phyloP scores from a whole-genome alignment of 2,329 filamentous ascomycete species.

The Apiospora hydei region DNA sequence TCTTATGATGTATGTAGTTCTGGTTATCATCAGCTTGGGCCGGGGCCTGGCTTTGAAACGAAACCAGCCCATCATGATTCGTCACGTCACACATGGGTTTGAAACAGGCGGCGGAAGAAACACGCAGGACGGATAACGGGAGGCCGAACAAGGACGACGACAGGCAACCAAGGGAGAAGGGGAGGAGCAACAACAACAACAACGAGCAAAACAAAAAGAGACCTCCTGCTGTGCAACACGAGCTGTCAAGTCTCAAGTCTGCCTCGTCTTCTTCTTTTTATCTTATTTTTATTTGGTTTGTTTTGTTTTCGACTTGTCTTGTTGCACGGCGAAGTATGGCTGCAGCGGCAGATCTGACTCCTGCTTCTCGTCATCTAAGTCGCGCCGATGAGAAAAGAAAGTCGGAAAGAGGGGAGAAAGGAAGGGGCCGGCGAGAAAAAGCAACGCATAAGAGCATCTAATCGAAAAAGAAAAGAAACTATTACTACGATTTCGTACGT shows the following conservation, averaged over 20 bases:
- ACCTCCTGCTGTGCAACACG: constrained; percentile 4
- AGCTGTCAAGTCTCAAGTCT: constrained; percentile 13
- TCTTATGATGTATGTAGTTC: neutral
- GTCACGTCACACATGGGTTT: constrained; percentile 16
- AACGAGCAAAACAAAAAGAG: neutral
- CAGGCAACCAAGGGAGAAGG: neutral
- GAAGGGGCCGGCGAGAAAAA: neutral
- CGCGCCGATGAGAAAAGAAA: constrained; percentile 6
- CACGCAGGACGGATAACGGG: constrained; percentile 15
- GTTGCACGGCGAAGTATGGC: neutral
- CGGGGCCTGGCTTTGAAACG: neutral
- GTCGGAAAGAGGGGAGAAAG: neutral
- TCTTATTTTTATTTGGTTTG: neutral
- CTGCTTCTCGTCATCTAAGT: neutral
- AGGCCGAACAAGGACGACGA: constrained; percentile 5
- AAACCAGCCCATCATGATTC: constrained; percentile 1
- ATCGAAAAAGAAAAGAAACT: neutral
- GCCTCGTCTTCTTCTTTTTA: neutral
- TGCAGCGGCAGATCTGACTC: constrained; percentile 4
- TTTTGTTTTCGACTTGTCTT: neutral
- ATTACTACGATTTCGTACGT: neutral
- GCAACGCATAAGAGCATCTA: neutral
- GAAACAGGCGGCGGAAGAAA: constrained; percentile 11
- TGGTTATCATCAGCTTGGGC: neutral
- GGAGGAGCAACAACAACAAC: neutral